Evolutionary conservation across 2,329 filamentous ascomycete species (phyloP).

Genomic region (Blastomyces emzantsi): DNA sequence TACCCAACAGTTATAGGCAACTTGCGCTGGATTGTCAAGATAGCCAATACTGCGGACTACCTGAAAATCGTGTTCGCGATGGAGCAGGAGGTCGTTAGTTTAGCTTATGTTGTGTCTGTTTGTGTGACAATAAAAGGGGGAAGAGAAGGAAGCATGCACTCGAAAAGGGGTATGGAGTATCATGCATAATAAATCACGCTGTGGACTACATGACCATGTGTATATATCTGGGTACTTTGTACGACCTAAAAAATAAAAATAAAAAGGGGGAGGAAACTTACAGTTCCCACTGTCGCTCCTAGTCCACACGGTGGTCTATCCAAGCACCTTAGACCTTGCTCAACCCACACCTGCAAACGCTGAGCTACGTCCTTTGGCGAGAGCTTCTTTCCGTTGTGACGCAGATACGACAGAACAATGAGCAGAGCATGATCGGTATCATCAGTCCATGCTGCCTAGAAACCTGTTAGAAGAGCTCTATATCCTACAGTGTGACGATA

Average conservation of each 20-base stretch:
- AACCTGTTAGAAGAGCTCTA: not conserved
- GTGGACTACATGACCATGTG: not conserved
- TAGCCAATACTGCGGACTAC: conserved; percentile 33
- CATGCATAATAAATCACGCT: not conserved
- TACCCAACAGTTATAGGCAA: conserved; percentile 38
- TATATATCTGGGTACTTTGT: not conserved
- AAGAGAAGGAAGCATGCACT: not conserved
- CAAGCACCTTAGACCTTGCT: conserved; percentile 40
- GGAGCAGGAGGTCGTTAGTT: not conserved
- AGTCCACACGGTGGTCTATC: conserved; percentile 43
- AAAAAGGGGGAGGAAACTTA: too few relatives aligned
- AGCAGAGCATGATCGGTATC: conserved; percentile 48
- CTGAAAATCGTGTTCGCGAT: conserved; percentile 7
- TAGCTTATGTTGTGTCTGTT: not conserved
- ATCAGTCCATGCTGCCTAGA: conserved; percentile 43
- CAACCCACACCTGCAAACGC: conserved; percentile 42
- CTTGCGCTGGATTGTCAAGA: conserved; percentile 32
- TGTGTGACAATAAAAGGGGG: not conserved
- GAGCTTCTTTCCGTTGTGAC: conserved; percentile 34
- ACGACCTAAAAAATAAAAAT: not conserved
- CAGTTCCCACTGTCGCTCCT: conserved; percentile 40
- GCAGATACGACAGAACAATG: conserved; percentile 42
- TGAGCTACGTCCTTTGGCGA: conserved; percentile 37
- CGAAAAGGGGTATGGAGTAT: not conserved
- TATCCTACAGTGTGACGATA: not conserved